Evolutionary conservation across 495 filamentous ascomycete species (phyloP), one percentile per base, ranked within the genome.

Genomic region (Parachaetomium inaequale): DNA sequence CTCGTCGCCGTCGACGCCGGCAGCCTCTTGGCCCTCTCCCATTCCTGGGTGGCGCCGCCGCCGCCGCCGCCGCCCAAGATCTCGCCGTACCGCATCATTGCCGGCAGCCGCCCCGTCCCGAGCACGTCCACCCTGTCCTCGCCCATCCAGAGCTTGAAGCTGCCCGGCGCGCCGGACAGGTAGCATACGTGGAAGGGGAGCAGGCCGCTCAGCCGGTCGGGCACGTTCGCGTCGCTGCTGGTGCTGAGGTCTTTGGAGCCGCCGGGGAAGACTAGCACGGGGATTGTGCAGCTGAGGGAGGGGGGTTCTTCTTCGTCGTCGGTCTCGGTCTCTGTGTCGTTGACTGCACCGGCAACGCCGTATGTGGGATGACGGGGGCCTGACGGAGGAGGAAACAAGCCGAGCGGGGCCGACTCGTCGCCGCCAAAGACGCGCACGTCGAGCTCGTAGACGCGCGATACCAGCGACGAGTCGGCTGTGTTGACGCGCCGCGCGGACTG

Each of bases 61-160:
- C n/a, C n/a, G n/a, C n/a, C n/a, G n/a, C n/a, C n/a, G n/a, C n/a
- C 47, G 3, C 51, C 59, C 31, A 42, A 4, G 21, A 55, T 25
- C n/a, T 36, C 53, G 47, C 32, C 38, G 55, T 63, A 73, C 36
- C 72, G 66, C 56, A 70, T 64, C 26, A 72, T 74, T 1, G 72
- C 72, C 17, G 80, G 80, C 43, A 84, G 58, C 17, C 74, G 66
- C 38, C 61, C 58, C 7, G 75, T 54, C 26, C 79, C 78, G 19
- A 84, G 59, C 32, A 79, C 73, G 58, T 82, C 81, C 57, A 71
- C 66, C 11, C 79, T 66, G 49, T 75, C 68, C 61, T 75, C 72
- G 23, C 78, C 75, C 34, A 82, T 46, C 71, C 75, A 80, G 6
- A 81, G 11, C 29, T 64, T 59, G 50, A 68, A 63, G 43, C 56